phyloP scores from a whole-genome alignment of 495 filamentous ascomycete genomes.

The Neurospora sp. region DNA sequence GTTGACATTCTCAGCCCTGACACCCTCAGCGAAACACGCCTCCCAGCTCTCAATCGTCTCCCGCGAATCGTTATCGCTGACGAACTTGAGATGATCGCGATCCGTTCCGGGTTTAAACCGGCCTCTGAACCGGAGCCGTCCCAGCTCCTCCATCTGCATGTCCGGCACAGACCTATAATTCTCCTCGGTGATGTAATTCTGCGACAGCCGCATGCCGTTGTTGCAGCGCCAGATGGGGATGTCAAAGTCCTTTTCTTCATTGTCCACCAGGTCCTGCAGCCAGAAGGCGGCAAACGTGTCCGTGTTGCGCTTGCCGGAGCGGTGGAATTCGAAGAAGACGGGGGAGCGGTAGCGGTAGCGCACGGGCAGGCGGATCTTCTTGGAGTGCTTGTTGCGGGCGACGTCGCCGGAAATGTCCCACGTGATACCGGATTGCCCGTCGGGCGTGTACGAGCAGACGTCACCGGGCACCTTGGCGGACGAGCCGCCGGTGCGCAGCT shows the following conservation, averaged over 20 bases:
- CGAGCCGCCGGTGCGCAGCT: slow-evolving; percentile 76
- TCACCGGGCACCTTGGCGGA: slow-evolving; percentile 55
- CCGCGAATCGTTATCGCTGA: slow-evolving; percentile 76
- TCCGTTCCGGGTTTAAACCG: slow-evolving; percentile 86
- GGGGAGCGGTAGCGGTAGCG: slow-evolving; percentile 83
- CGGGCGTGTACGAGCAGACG: slow-evolving; percentile 41
- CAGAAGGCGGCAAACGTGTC: slow-evolving; percentile 73
- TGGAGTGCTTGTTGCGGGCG: slow-evolving; percentile 29
- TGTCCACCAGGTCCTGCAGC: slow-evolving; percentile 76
- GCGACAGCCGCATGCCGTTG: slow-evolving; percentile 59
- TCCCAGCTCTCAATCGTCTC: slow-evolving; percentile 95
- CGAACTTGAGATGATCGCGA: slow-evolving; percentile 70
- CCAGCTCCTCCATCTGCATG: slow-evolving; percentile 58
- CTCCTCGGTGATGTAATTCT: slow-evolving; percentile 79
- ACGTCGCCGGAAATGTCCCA: slow-evolving; percentile 55
- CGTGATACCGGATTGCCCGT: slow-evolving; percentile 46
- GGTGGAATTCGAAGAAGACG: slow-evolving; percentile 77
- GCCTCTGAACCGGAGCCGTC: slow-evolving; percentile 65
- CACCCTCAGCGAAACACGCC: slow-evolving; percentile 76
- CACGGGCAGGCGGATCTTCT: slow-evolving; percentile 65
- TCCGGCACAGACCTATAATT: slow-evolving; percentile 58
- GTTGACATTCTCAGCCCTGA: slow-evolving; percentile 54
- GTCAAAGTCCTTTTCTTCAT: slow-evolving; percentile 62
- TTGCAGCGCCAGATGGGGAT: slow-evolving; percentile 81
- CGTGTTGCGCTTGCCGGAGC: slow-evolving; percentile 51